Conservation (phyloP, 108 stramenopile species). For the Cylindrotheca fusiformis region DNA sequence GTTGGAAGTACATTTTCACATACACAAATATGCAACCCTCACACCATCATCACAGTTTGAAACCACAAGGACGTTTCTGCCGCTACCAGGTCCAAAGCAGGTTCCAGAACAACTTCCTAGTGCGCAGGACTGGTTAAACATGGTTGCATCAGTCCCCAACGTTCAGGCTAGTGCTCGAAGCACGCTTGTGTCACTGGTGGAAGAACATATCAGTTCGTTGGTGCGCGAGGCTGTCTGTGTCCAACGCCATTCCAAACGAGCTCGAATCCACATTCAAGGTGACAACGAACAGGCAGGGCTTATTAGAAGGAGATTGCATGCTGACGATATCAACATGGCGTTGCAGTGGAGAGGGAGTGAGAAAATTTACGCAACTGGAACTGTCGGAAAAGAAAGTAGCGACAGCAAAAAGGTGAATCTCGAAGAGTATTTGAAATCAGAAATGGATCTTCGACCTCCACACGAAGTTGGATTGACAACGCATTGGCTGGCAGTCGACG, state of each 20-base stretch:
- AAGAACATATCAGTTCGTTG: conserved; percentile 67
- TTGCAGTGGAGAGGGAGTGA: conserved; percentile 71
- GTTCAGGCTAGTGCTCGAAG: conserved; percentile 13
- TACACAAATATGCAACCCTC: too few relatives aligned
- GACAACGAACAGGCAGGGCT: conserved; percentile 19
- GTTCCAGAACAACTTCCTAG: too few relatives aligned
- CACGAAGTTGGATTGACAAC: conserved; percentile 70
- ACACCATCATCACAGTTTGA: too few relatives aligned
- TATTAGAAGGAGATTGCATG: conserved; percentile 57
- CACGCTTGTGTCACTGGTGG: conserved; percentile 53
- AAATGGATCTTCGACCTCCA: conserved; percentile 53
- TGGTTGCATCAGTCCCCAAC: conserved; percentile 18
- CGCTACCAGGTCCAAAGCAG: too few relatives aligned
- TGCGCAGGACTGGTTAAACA: too few relatives aligned
- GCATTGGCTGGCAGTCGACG: conserved; percentile 88
- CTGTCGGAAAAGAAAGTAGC: conserved; percentile 15
- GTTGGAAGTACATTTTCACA: too few relatives aligned
- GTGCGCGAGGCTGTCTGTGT: conserved; percentile 71
- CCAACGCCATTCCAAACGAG: conserved; percentile 75
- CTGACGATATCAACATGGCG: conserved; percentile 87
- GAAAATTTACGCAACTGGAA: conserved; percentile 70
- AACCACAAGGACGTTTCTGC: too few relatives aligned
- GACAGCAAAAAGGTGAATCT: conserved; percentile 50
- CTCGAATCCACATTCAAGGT: conserved; percentile 34
- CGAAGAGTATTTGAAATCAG: conserved; percentile 63